phyloP scores from a whole-genome alignment of 202 grass and related monocot genomes.

The Carex arenaria region DNA sequence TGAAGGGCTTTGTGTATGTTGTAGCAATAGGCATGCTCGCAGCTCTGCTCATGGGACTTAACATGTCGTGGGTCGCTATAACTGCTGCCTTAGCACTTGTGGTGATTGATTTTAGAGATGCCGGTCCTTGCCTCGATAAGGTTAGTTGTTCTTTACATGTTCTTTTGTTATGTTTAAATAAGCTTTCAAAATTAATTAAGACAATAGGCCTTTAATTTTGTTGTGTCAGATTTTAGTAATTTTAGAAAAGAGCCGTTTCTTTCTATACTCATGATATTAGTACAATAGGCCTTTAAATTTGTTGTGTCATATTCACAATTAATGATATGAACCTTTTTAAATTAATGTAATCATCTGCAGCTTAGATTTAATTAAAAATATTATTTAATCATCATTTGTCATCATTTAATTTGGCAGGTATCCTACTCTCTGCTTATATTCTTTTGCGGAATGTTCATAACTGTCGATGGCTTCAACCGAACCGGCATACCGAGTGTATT shows the following conservation, averaged over 20 bases:
- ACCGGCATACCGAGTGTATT: conserved; percentile 76
- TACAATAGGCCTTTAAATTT: background rate
- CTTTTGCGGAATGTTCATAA: conserved; percentile 98
- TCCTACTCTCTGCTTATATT: conserved; percentile 94
- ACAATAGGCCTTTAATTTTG: background rate
- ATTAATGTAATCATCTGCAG: background rate
- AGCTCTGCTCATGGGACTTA: conserved; percentile 76
- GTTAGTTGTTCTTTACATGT: conserved; percentile 25
- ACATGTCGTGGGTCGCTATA: conserved; percentile 95
- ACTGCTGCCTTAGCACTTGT: conserved; percentile 83
- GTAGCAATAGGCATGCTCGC: conserved; percentile 77
- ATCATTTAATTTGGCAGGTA: conserved; percentile 31
- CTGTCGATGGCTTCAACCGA: conserved; percentile 84
- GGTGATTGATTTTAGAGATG: conserved; percentile 86
- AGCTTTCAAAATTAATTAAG: background rate
- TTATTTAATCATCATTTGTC: no score
- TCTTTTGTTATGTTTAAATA: background rate
- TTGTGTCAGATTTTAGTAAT: background rate
- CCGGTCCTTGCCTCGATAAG: conserved; percentile 71
- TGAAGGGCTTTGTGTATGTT: conserved; percentile 74
- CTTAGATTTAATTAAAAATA: background rate
- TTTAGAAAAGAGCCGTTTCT: background rate
- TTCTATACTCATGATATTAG: background rate
- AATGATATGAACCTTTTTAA: background rate
- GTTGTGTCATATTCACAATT: background rate